These are phyloP conservation scores for Colletotrichum kahawae DNA, from an alignment of 2,329 filamentous ascomycete genomes.

Conservation along the genomic window DNA sequence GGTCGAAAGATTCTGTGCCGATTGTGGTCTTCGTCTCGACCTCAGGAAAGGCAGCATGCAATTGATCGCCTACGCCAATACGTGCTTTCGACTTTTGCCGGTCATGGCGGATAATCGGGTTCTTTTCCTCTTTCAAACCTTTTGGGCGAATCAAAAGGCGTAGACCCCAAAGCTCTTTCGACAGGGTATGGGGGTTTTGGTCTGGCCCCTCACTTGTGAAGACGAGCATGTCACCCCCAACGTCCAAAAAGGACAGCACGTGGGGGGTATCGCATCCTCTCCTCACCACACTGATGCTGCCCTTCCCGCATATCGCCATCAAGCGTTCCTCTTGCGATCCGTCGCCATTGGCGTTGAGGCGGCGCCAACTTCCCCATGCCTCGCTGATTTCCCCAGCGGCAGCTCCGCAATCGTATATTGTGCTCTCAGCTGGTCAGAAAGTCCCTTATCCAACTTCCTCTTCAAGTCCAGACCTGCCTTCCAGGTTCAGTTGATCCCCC, in stretches of 20 bases:
- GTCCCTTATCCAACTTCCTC: not conserved
- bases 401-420: not conserved
- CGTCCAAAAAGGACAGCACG: not conserved
- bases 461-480: slow-evolving; percentile 1
- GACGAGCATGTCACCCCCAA: not conserved
- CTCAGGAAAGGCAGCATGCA: not conserved
- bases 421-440: not conserved
- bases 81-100: not conserved
- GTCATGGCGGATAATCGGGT: slow-evolving; percentile 19
- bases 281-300: not conserved
- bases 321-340: not conserved
- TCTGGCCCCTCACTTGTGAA: not conserved
- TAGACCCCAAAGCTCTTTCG: not conserved
- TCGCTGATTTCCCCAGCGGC: not conserved
- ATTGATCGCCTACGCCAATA: not conserved
- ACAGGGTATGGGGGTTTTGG: not conserved
- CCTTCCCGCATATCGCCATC: slow-evolving; percentile 1
- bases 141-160: not conserved
- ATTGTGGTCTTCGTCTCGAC: not conserved
- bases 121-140: not conserved
- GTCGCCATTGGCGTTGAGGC: not conserved
- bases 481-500: slow-evolving; percentile 5
- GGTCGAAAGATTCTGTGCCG: not conserved
- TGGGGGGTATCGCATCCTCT: slow-evolving; percentile 12
- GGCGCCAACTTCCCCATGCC: not conserved